These are phyloP conservation scores for Solanum medicagineum DNA, from an alignment of 257 asterid species.

Conservation along the genomic window DNA sequence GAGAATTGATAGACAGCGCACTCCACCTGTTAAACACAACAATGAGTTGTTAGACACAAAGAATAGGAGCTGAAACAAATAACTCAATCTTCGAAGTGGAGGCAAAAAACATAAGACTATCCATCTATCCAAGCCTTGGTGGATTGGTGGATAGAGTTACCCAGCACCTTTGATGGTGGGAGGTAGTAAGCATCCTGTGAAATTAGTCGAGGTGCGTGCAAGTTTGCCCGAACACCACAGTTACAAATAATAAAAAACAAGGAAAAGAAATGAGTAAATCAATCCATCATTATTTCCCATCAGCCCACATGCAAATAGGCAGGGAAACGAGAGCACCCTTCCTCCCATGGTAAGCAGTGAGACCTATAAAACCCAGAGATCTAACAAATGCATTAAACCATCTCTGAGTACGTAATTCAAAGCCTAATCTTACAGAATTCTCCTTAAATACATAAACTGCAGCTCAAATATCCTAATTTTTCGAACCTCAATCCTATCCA, in stretches of 20 bases:
- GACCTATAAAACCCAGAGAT: not conserved
- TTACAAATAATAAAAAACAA: not conserved
- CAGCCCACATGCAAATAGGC: not conserved
- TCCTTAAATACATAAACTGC: not conserved
- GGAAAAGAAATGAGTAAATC: not conserved
- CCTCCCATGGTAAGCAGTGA: not conserved
- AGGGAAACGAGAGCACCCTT: not conserved
- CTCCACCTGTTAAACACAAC: constrained; percentile 50
- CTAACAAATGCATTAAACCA: not conserved
- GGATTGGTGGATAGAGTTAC: not conserved
- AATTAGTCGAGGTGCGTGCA: not conserved
- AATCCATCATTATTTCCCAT: not conserved
- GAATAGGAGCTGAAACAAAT: not conserved
- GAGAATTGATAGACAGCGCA: constrained; percentile 79
- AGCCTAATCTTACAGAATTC: not conserved
- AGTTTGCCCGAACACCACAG: not conserved
- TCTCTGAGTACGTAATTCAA: not conserved
- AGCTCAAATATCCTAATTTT: not conserved
- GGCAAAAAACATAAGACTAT: not conserved
- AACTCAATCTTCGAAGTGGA: not conserved
- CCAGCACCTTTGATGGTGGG: not conserved
- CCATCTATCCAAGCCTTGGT: not conserved
- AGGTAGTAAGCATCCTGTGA: not conserved
- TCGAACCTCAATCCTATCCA: not conserved
- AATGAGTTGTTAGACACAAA: not conserved